Percentiles rank a stretch among this genome's conserved stretches.
Evolutionary conservation across 768 basidiomycete species (phyloP).

Genomic region (Coprinellus micaceus): DNA sequence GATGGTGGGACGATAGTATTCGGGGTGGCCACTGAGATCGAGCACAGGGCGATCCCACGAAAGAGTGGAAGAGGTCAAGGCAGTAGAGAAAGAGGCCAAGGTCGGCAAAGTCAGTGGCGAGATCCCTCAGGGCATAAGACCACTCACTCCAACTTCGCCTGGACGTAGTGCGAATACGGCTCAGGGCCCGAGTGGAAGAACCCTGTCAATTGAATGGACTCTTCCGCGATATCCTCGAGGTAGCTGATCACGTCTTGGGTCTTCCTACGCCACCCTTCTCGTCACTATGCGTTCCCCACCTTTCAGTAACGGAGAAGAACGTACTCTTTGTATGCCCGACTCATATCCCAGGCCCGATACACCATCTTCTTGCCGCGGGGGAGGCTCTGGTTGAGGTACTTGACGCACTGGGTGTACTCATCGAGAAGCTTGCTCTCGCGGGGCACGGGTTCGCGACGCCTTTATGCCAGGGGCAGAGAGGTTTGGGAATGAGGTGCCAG

Average conservation of each 20-base stretch:
- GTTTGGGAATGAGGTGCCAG: too few relatives aligned
- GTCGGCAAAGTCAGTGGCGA: too few relatives aligned
- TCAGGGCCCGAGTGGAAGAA: constrained; percentile 96
- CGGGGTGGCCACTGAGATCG: constrained; percentile 17
- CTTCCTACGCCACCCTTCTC: too few relatives aligned
- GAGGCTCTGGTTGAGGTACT: constrained; percentile 93
- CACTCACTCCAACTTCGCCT: constrained; percentile 41
- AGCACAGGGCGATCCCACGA: too few relatives aligned
- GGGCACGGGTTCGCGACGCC: constrained; percentile 66
- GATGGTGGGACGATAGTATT: constrained; percentile 62
- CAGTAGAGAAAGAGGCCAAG: too few relatives aligned
- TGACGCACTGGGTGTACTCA: constrained; percentile 89
- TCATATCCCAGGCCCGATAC: constrained; percentile 97
- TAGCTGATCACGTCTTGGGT: constrained; percentile 95
- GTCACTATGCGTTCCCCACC: too few relatives aligned
- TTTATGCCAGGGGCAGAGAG: too few relatives aligned
- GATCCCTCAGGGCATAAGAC: too few relatives aligned
- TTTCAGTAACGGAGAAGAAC: too few relatives aligned
- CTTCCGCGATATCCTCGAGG: constrained; percentile 91
- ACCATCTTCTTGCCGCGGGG: constrained; percentile 82
- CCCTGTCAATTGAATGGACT: constrained; percentile 83
- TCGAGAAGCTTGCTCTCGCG: constrained; percentile 87
- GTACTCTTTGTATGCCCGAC: constrained; percentile 88
- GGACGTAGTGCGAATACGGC: constrained; percentile 68
- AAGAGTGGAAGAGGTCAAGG: too few relatives aligned